Percentiles rank a stretch among this genome's conserved stretches.
These are phyloP conservation scores for Harringtonia aguacate DNA, from an alignment of 2,329 filamentous ascomycete species.

Conservation along the genomic window DNA sequence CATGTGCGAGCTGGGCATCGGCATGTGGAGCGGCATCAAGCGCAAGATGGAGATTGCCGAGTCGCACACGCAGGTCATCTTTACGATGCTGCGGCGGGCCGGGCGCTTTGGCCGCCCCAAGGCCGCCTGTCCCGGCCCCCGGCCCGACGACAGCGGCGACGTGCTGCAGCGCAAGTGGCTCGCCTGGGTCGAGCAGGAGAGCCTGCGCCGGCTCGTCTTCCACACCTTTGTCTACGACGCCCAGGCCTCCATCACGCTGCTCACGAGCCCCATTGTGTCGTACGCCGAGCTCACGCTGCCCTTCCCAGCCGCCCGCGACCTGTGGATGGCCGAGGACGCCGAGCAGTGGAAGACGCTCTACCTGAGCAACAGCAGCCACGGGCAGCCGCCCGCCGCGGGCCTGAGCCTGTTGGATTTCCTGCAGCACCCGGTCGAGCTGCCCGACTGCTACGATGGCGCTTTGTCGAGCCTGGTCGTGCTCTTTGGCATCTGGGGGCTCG, in stretches of 20 bases:
- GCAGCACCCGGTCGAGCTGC: constrained; percentile 3
- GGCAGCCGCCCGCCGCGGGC: background rate
- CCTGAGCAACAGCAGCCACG: constrained; percentile 21
- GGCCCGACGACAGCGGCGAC: background rate
- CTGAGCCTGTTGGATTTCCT: constrained; percentile 3
- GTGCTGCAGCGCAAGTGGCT: constrained; percentile 7
- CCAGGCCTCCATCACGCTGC: constrained; percentile 55
- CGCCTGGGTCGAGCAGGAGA: constrained; percentile 6
- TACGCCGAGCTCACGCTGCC: constrained; percentile 59
- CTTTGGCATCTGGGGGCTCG: constrained; percentile 7
- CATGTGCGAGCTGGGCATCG: constrained; percentile 36
- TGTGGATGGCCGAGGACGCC: constrained; percentile 58
- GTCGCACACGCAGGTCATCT: constrained; percentile 23
- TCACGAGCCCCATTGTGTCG: constrained; percentile 54
- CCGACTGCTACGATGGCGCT: constrained; percentile 2
- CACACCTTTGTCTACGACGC: constrained; percentile 56
- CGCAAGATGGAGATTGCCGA: constrained; percentile 47
- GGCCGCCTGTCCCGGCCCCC: background rate
- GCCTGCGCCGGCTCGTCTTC: constrained; percentile 41
- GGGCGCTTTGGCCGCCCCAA: constrained; percentile 4
- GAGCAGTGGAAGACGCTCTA: constrained; percentile 54
- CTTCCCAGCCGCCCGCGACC: constrained; percentile 46
- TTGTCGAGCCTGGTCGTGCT: constrained; percentile 3
- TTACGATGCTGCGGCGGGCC: constrained; percentile 8
- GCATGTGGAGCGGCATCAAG: constrained; percentile 43